These are phyloP conservation scores for Durio zibethinus DNA, from an alignment of 345 rosid genomes.

Conservation along the genomic window DNA sequence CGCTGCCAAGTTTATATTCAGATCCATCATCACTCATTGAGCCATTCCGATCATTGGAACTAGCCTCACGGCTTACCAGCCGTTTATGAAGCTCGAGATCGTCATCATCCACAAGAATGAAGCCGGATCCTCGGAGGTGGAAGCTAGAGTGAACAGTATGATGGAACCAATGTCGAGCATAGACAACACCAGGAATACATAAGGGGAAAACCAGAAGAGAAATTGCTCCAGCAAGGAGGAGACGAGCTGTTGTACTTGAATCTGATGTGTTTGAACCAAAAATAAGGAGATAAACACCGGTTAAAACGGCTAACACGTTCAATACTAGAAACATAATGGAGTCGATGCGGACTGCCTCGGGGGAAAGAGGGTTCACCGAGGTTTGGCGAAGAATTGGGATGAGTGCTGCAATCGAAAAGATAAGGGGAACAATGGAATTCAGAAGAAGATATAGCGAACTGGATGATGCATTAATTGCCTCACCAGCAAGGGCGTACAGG, in stretches of 20 bases:
- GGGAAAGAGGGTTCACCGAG: slow-evolving; percentile 64
- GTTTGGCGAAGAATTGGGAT: slow-evolving; percentile 88
- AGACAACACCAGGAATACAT: slow-evolving; percentile 71
- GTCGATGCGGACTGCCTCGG: slow-evolving; percentile 66
- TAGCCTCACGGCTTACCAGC: slow-evolving; percentile 42
- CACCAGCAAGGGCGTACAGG: slow-evolving; percentile 67
- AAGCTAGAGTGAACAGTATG: slow-evolving; percentile 59
- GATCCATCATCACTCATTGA: slow-evolving; percentile 27
- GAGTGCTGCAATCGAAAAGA: slow-evolving; percentile 53
- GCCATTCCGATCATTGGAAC: slow-evolving; percentile 29
- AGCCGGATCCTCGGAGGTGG: slow-evolving; percentile 51
- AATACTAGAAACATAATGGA: slow-evolving; percentile 65
- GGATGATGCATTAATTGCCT: slow-evolving; percentile 60
- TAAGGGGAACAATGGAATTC: slow-evolving; percentile 71
- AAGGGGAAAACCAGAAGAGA: slow-evolving; percentile 67
- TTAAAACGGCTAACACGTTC: slow-evolving; percentile 64
- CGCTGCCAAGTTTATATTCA: slow-evolving; percentile 13
- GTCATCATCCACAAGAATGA: slow-evolving; percentile 75
- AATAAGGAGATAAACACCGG: slow-evolving; percentile 76
- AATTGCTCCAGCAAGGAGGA: slow-evolving; percentile 72
- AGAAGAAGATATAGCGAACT: slow-evolving; percentile 61
- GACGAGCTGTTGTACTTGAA: slow-evolving; percentile 33
- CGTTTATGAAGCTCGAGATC: slow-evolving; percentile 91
- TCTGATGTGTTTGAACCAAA: slow-evolving; percentile 42
- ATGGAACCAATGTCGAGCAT: slow-evolving; percentile 73